Conservation (phyloP, 352 stramenopile species). For the Globisporangium rhizosaccharum region DNA sequence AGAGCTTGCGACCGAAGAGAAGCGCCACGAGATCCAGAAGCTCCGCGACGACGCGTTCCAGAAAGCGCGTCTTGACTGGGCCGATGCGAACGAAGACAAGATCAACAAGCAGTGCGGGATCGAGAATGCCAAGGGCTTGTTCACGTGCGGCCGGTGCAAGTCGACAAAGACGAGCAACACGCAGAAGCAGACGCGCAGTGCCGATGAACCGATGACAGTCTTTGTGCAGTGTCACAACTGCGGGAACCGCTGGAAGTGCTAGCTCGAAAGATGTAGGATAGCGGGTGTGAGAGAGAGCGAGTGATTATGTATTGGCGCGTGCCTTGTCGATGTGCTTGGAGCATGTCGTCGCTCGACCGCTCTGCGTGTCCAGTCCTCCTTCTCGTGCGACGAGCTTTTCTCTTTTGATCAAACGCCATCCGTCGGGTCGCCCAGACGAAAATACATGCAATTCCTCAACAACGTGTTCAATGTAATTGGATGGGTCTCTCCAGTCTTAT, state of each 20-base stretch:
- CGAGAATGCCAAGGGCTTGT: slow-evolving; percentile 70
- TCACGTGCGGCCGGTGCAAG: slow-evolving; percentile 93
- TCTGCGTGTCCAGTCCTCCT: too few species aligned
- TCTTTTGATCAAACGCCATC: too few species aligned
- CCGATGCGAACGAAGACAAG: slow-evolving; percentile 87
- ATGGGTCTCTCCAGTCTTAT: too few species aligned
- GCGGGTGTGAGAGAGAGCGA: not conserved
- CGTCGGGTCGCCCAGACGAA: too few species aligned
- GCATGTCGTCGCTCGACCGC: too few species aligned
- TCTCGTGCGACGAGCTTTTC: too few species aligned
- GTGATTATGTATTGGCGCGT: not conserved
- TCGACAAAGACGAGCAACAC: slow-evolving; percentile 95
- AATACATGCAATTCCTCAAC: too few species aligned
- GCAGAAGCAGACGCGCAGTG: slow-evolving; percentile 96
- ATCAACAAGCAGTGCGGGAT: slow-evolving; percentile 90
- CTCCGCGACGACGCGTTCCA: slow-evolving; percentile 81
- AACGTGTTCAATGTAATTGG: too few species aligned
- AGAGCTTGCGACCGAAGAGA: slow-evolving; percentile 85
- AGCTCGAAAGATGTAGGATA: slow-evolving; percentile 10
- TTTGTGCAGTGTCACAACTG: slow-evolving; percentile 97
- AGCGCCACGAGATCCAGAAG: slow-evolving; percentile 80
- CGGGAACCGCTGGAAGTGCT: slow-evolving; percentile 94
- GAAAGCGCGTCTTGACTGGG: slow-evolving; percentile 84
- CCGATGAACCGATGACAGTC: slow-evolving; percentile 98
- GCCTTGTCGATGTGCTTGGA: too few species aligned